Conservation (phyloP, 257 asterid species). For the Solanum tarapatanum region DNA sequence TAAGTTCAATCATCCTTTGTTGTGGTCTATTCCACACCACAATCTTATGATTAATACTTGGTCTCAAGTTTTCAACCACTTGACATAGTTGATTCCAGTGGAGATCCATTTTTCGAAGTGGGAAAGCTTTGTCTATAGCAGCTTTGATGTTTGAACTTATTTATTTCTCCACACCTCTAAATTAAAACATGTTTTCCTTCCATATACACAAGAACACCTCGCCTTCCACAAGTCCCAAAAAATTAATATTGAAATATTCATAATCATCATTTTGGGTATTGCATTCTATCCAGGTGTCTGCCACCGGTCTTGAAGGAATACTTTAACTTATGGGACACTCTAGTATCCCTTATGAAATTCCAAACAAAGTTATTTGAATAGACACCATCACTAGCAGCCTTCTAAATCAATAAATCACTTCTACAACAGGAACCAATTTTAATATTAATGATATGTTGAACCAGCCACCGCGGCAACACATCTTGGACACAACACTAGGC, state of each 20-base stretch:
- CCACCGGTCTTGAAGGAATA: too few relatives aligned
- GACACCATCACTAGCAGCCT: too few relatives aligned
- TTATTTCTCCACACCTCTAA: background rate
- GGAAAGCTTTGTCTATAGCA: background rate
- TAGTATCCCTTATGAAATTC: too few relatives aligned
- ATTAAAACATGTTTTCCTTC: too few relatives aligned
- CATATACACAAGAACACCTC: background rate
- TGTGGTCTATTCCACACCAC: background rate
- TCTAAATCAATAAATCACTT: too few relatives aligned
- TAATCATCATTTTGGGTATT: background rate
- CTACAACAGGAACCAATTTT: background rate
- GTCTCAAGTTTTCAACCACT: background rate
- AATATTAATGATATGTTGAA: too few relatives aligned
- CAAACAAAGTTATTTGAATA: too few relatives aligned
- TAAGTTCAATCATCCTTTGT: background rate
- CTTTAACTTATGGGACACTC: too few relatives aligned
- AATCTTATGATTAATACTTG: background rate
- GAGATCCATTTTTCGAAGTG: background rate
- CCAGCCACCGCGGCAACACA: background rate
- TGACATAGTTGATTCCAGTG: background rate
- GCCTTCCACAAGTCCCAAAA: background rate
- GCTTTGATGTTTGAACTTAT: background rate
- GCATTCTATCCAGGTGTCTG: background rate
- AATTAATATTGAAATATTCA: background rate
- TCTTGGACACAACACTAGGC: background rate